Base-by-base conservation (phyloP, 1,284 basidiomycete species). In the Melampsora larici-populina region DNA sequence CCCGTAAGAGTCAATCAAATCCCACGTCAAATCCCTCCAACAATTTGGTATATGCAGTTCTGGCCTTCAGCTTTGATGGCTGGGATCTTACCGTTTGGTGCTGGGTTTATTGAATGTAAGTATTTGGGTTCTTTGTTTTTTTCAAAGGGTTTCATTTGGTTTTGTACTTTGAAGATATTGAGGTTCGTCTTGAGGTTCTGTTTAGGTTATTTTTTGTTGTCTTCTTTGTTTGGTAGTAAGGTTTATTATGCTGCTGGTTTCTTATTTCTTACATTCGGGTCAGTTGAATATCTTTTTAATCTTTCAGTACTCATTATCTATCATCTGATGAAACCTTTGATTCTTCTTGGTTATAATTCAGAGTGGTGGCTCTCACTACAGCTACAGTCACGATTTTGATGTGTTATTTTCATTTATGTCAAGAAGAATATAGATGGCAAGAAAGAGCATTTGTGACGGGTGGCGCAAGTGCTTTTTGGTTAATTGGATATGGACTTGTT, bases 351-450 rank as follows among this genome's bases (percentile, higher is more conserved):
- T 33, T 17, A 65, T 65, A 0, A 29, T 62, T 0, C 92, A 92
- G 88, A 51, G 90, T 97, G 62, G 92, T 97, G 49, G 88, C 88
- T 29, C 85, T 97, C 62, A 97, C 94, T 2, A 92, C 93, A 0
- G 94, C 92, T 1, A 94, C 93, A 0, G 92, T 94, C 48, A 90
- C 92, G 2, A 92, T 96, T 80, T 87, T 97, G 26, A 73, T 73
- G 71, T 73, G 71, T 31, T 73, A 99, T 86, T 97, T 97, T 84
- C 87, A 90, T 78, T 88, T 99, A 18, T 98, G 95, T 80, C 91
- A 93, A 13, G 96, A 98, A 84, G 95, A 99, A 82, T 98, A 97
- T 85, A 87, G 93, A 9, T 99, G 95, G 95, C 95, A 99, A 80
- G 98, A 96, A 95, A 89, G 94, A 60, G 88, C 93, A 5, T 97